Conservation (phyloP, 176 grass and related monocot species). For the Pontederia paniculata region DNA sequence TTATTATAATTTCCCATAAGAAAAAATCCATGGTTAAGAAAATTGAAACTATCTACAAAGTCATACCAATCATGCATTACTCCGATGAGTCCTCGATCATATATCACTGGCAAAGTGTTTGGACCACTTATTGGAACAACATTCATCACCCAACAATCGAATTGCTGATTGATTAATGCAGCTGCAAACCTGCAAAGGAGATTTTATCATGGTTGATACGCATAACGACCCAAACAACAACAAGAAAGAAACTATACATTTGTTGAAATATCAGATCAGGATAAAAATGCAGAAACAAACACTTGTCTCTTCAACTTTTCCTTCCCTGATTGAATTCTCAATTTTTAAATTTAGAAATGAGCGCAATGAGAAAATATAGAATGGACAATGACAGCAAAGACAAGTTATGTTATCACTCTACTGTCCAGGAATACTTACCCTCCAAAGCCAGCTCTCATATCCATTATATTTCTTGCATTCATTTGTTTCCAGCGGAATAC, state of each 20-base stretch:
- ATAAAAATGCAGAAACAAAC: too few relatives aligned
- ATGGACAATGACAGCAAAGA: neutral
- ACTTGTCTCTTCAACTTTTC: too few relatives aligned
- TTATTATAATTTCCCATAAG: too few relatives aligned
- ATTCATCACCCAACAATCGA: conserved; percentile 19
- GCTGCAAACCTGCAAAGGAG: conserved; percentile 9
- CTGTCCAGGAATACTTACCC: conserved; percentile 21
- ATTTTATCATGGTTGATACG: too few relatives aligned
- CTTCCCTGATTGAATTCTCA: too few relatives aligned
- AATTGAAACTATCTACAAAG: neutral
- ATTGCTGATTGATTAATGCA: conserved; percentile 14
- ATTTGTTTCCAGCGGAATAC: conserved; percentile 35
- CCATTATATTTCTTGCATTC: conserved; percentile 40
- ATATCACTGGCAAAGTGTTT: conserved; percentile 11
- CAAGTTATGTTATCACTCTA: neutral
- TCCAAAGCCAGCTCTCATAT: conserved; percentile 53
- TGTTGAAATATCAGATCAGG: too few relatives aligned
- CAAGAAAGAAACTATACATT: too few relatives aligned
- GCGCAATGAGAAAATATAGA: neutral
- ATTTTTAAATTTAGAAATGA: neutral
- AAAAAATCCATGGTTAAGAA: neutral
- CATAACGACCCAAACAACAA: too few relatives aligned
- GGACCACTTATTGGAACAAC: conserved; percentile 11
- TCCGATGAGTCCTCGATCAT: conserved; percentile 16
- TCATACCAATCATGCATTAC: conserved; percentile 14